Evolutionary conservation across 495 filamentous ascomycete genomes (phyloP).

Genomic region (Aspergillus saccharolyticus): DNA sequence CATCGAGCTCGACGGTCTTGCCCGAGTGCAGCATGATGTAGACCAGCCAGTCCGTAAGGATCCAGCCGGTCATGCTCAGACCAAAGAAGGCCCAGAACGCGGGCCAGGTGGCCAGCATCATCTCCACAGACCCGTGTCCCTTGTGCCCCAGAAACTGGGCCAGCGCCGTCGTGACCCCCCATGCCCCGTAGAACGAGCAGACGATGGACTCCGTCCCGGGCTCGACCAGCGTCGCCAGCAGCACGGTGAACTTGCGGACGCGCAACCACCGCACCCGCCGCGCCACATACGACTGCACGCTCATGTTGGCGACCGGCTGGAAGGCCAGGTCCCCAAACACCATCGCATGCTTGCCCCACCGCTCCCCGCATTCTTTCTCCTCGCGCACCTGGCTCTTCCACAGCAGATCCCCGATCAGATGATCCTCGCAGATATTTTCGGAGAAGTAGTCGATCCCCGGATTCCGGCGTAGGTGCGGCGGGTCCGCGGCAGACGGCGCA

Average conservation of each 20-base stretch:
- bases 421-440: slow-evolving; percentile 95
- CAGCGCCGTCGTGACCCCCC: slow-evolving; percentile 64
- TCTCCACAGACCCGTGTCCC: slow-evolving; percentile 40
- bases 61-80: slow-evolving; percentile 64
- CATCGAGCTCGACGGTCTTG: slow-evolving; percentile 63
- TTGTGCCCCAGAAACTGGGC: slow-evolving; percentile 52
- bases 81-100: slow-evolving; percentile 63
- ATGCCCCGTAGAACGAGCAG: slow-evolving; percentile 74
- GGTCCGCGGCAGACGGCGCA: slow-evolving; percentile 32
- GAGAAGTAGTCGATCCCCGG: slow-evolving; percentile 89
- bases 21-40: slow-evolving; percentile 70
- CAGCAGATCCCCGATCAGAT: slow-evolving; percentile 86
- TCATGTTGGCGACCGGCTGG: slow-evolving; percentile 82
- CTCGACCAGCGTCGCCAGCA: slow-evolving; percentile 86
- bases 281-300: slow-evolving; percentile 71
- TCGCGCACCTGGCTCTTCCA: slow-evolving; percentile 59
- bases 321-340: slow-evolving; percentile 81
- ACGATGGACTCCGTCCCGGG: slow-evolving; percentile 88
- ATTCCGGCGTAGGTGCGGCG: slow-evolving; percentile 26
- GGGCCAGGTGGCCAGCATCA: slow-evolving; percentile 55
- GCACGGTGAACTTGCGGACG: slow-evolving; percentile 90
- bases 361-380: slow-evolving; percentile 36
- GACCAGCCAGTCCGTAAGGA: slow-evolving; percentile 63
- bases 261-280: slow-evolving; percentile 87
- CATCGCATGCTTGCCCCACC: slow-evolving; percentile 72